Evolutionary conservation across 2,329 filamentous ascomycete species (phyloP).

Genomic region (Parafenestella ontariensis): DNA sequence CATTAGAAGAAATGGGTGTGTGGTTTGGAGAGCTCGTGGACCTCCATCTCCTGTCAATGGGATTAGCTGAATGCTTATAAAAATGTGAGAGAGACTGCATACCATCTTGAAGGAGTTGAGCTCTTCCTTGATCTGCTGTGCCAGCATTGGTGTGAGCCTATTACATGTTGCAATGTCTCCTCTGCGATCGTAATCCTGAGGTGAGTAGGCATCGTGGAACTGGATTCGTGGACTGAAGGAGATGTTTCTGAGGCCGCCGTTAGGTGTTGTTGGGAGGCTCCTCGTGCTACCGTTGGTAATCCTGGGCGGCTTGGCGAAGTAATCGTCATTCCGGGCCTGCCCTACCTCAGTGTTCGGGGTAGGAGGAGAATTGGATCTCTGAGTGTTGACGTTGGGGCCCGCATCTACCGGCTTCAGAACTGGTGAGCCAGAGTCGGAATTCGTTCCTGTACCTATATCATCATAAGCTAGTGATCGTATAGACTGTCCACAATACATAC

Average conservation of each 20-base stretch:
- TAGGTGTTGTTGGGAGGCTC: slow-evolving; percentile 81
- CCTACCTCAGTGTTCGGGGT: slow-evolving; percentile 77
- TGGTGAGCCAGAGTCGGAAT: slow-evolving; percentile 73
- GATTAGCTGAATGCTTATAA: slow-evolving; percentile 48
- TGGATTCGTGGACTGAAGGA: slow-evolving; percentile 90
- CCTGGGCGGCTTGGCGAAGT: slow-evolving; percentile 80
- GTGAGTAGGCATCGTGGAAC: slow-evolving; percentile 96
- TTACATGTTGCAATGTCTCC: slow-evolving; percentile 98
- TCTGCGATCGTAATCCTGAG: slow-evolving; percentile 92
- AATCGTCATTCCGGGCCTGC: slow-evolving; percentile 71
- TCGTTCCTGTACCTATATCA: slow-evolving; percentile 54
- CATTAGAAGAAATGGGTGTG: slow-evolving; percentile 99
- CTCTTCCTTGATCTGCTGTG: slow-evolving; percentile 99
- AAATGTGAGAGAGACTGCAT: slow-evolving; percentile 41
- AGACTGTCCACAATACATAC: slow-evolving; percentile 56
- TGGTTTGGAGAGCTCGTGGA: slow-evolving; percentile 97
- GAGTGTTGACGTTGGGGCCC: slow-evolving; percentile 74
- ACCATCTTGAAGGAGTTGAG: slow-evolving; percentile 99
- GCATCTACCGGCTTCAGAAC: slow-evolving; percentile 67
- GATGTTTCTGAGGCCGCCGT: slow-evolving; percentile 67
- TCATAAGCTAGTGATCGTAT: slow-evolving; percentile 24
- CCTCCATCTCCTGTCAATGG: slow-evolving; percentile 90
- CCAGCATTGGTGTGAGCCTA: slow-evolving; percentile 92
- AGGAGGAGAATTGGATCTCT: slow-evolving; percentile 83
- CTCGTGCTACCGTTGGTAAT: slow-evolving; percentile 74